These are phyloP conservation scores for Bipolaris cookei DNA, from an alignment of 2,329 filamentous ascomycete species.

Conservation along the genomic window DNA sequence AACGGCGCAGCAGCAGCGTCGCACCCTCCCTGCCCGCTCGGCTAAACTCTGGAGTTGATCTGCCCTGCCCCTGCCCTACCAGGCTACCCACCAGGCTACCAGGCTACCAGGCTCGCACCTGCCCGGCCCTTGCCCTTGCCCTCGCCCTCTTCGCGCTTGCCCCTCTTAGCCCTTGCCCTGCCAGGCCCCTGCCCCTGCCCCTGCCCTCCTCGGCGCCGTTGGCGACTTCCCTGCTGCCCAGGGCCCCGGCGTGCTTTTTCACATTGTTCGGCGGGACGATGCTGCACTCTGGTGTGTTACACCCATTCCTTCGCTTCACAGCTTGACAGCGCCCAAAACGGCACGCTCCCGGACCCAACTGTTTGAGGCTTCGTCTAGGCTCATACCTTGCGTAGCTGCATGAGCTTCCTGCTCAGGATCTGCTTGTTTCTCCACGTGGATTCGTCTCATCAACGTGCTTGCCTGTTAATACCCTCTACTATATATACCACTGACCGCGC, in stretches of 20 bases:
- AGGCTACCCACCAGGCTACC: background rate
- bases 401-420: conserved; percentile 42
- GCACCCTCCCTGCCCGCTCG: conserved; percentile 40
- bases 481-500: conserved; percentile 39
- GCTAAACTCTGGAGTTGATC: conserved; percentile 36
- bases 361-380: conserved; percentile 49
- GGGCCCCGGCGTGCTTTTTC: conserved; percentile 33
- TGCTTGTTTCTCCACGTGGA: conserved; percentile 46
- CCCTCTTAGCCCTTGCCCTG: too few relatives aligned
- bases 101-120: background rate
- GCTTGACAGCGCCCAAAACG: conserved; percentile 50
- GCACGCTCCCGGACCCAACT: conserved; percentile 48
- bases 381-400: conserved; percentile 45
- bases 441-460: conserved; percentile 38
- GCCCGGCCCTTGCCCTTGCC: conserved; percentile 28
- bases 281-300: conserved; percentile 44
- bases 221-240: conserved; percentile 35
- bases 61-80: conserved; percentile 26
- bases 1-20: conserved; percentile 28
- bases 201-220: conserved; percentile 37
- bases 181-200: conserved; percentile 28
- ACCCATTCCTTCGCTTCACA: conserved; percentile 47
- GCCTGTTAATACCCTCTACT: conserved; percentile 38
- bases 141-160: too few relatives aligned
- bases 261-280: conserved; percentile 38